A percentile compares a stretch with the other conserved stretches of the same genome.
phyloP scores from a whole-genome alignment of 2,329 filamentous ascomycete species.

The Zymoseptoria tritici region DNA sequence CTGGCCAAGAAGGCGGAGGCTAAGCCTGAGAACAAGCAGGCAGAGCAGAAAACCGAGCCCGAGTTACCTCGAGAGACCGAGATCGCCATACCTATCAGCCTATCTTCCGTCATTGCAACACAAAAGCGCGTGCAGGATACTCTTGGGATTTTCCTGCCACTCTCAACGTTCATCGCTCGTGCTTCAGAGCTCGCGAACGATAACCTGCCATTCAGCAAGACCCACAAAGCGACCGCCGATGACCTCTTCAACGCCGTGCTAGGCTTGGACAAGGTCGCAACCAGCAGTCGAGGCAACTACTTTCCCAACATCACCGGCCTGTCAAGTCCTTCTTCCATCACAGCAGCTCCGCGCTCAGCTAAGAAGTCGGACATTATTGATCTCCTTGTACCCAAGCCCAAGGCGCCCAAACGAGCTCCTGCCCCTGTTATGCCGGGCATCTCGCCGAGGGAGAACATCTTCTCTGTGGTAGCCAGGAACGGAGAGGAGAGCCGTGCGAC shows the following conservation, averaged over 20 bases:
- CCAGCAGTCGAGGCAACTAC: slow-evolving; percentile 55
- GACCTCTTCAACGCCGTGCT: slow-evolving; percentile 88
- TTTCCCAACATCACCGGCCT: slow-evolving; percentile 59
- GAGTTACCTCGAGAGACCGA: slow-evolving; percentile 45
- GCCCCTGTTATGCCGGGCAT: slow-evolving; percentile 23
- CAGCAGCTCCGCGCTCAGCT: slow-evolving; percentile 32
- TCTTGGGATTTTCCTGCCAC: slow-evolving; percentile 71
- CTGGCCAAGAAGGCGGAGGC: slow-evolving; percentile 43
- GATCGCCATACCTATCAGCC: slow-evolving; percentile 67
- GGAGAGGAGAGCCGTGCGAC: slow-evolving; percentile 75
- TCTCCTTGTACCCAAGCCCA: slow-evolving; percentile 53
- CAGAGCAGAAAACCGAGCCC: slow-evolving; percentile 35
- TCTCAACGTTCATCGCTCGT: slow-evolving; percentile 79
- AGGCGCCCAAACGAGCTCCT: slow-evolving; percentile 17
- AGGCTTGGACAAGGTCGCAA: slow-evolving; percentile 52
- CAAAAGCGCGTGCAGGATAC: slow-evolving; percentile 73
- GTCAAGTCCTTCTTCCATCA: slow-evolving; percentile 30
- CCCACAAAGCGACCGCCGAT: slow-evolving; percentile 60
- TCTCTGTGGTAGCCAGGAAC: slow-evolving; percentile 71
- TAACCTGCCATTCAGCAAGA: slow-evolving; percentile 62
- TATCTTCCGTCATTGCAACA: slow-evolving; percentile 68
- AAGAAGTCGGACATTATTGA: slow-evolving; percentile 73
- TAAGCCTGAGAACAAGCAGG: slow-evolving; percentile 40
- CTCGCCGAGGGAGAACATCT: slow-evolving; percentile 59
- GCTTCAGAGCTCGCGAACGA: slow-evolving; percentile 85